phyloP scores from a whole-genome alignment of 2,329 filamentous ascomycete species.

The Epichloe scottii region DNA sequence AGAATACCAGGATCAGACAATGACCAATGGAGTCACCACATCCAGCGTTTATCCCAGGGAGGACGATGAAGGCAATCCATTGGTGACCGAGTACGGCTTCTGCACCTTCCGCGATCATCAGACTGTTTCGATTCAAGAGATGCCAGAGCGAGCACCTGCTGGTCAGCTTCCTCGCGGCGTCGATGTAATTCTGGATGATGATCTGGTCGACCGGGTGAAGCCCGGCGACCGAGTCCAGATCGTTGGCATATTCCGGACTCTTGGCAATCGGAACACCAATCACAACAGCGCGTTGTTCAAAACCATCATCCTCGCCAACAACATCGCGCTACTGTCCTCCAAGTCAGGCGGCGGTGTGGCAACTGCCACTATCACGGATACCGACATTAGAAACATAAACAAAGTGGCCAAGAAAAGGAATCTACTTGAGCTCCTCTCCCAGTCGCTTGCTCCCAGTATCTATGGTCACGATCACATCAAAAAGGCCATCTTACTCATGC shows the following conservation, averaged over 20 bases:
- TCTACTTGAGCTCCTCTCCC: conserved; percentile 82
- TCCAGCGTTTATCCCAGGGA: conserved; percentile 89
- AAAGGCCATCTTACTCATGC: conserved; percentile 90
- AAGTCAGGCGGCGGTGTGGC: conserved; percentile 93
- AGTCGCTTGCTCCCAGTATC: conserved; percentile 91
- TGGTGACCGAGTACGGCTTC: conserved; percentile 92
- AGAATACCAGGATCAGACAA: conserved; percentile 93
- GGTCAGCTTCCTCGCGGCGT: conserved; percentile 91
- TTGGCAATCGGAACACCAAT: conserved; percentile 87
- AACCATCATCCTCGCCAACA: conserved; percentile 86
- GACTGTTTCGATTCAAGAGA: conserved; percentile 96
- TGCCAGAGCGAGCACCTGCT: conserved; percentile 92
- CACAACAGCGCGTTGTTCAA: conserved; percentile 90
- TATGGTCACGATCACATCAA: conserved; percentile 97
- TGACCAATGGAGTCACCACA: conserved; percentile 82
- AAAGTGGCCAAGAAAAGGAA: conserved; percentile 91
- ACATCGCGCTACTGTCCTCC: conserved; percentile 85
- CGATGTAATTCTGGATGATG: conserved; percentile 92
- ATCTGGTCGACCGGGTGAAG: conserved; percentile 88
- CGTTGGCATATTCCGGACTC: conserved; percentile 87
- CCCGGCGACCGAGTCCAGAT: conserved; percentile 92
- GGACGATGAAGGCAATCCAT: conserved; percentile 82
- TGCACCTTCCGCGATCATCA: conserved; percentile 95
- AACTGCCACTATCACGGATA: conserved; percentile 84
- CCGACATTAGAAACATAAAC: conserved; percentile 97